These are phyloP conservation scores for Fraxinus albicans DNA, from an alignment of 305 asterid genomes.

Conservation along the genomic window DNA sequence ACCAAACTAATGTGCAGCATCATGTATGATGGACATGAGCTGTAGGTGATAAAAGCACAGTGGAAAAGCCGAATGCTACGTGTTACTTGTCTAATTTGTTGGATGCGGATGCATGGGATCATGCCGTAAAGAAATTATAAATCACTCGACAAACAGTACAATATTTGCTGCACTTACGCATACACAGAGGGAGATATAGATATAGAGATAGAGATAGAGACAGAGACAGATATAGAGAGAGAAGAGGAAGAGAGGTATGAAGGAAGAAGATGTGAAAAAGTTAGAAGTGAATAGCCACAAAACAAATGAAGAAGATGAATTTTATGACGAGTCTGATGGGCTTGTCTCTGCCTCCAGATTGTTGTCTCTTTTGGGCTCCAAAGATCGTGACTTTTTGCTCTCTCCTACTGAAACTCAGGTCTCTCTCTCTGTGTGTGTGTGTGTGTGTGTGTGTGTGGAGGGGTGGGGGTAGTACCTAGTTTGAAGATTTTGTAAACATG, in stretches of 20 bases:
- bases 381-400: constrained; percentile 54
- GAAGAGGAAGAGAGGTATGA: constrained; percentile 5
- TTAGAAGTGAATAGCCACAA: neutral
- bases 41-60: neutral
- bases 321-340: constrained; percentile 13
- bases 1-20: neutral
- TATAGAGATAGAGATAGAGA: neutral
- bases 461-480: neutral
- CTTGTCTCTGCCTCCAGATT: constrained; percentile 16
- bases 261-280: constrained; percentile 22
- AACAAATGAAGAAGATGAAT: constrained; percentile 20
- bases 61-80: constrained; percentile 24
- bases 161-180: neutral
- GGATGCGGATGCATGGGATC: constrained; percentile 5
- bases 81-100: constrained; percentile 19
- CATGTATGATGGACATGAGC: neutral
- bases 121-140: neutral
- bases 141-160: neutral
- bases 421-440: too few species aligned
- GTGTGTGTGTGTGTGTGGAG: neutral
- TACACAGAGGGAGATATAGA: neutral
- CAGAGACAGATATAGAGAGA: constrained; percentile 2
- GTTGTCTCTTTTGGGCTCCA: constrained; percentile 42
- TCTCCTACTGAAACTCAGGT: constrained; percentile 57
- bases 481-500: neutral